phyloP scores from a whole-genome alignment of 2,329 filamentous ascomycete species.

The Arachnomyces sp. region DNA sequence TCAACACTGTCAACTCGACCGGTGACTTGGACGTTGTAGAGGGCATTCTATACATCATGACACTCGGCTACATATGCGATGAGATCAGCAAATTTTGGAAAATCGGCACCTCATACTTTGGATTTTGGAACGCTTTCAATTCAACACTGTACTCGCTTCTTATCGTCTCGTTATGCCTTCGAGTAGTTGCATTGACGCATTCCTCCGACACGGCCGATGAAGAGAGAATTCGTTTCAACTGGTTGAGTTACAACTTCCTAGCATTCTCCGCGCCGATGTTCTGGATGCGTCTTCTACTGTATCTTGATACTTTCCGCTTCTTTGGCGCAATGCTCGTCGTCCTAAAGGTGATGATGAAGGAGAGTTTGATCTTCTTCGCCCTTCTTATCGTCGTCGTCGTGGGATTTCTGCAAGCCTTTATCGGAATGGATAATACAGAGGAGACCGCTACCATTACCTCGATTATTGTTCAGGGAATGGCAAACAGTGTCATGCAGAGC shows the following conservation, averaged over 20 bases:
- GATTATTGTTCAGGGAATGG: conserved; percentile 51
- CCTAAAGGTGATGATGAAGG: conserved; percentile 89
- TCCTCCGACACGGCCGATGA: conserved; percentile 41
- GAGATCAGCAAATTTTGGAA: conserved; percentile 89
- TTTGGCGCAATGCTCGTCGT: conserved; percentile 98
- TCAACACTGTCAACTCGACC: conserved; percentile 84
- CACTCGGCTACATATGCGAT: conserved; percentile 81
- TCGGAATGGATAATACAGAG: conserved; percentile 81
- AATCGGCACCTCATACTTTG: conserved; percentile 80
- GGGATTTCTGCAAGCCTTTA: conserved; percentile 83
- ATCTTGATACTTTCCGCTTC: conserved; percentile 87
- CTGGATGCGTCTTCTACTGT: conserved; percentile 86
- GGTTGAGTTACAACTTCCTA: conserved; percentile 85
- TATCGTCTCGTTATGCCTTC: conserved; percentile 67
- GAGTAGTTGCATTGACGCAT: conserved; percentile 69
- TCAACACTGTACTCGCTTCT: conserved; percentile 71
- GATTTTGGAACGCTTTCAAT: conserved; percentile 98
- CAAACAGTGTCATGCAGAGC: conserved; percentile 83
- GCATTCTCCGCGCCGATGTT: conserved; percentile 94
- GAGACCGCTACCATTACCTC: conserved; percentile 49
- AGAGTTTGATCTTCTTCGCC: conserved; percentile 93
- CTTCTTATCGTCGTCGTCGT: conserved; percentile 71
- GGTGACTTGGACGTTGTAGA: conserved; percentile 83
- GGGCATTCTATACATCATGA: conserved; percentile 81
- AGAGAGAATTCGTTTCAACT: conserved; percentile 59